phyloP scores from a whole-genome alignment of 1,284 basidiomycete genomes.

The Spongispora temasekensis region DNA sequence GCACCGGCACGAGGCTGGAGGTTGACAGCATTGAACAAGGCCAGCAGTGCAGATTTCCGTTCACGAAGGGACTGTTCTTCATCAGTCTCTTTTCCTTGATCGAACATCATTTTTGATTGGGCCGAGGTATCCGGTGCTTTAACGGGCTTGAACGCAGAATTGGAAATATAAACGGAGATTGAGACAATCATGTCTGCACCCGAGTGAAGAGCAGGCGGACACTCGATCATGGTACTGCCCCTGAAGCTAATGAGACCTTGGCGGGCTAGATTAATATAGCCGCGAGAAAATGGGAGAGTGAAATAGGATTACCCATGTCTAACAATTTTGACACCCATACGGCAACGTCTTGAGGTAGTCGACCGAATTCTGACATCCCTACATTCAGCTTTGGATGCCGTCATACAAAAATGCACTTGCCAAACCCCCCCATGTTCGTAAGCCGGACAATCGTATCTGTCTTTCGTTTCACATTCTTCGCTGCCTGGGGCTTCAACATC shows the following conservation, averaged over 20 bases:
- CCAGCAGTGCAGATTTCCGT: constrained; percentile 67
- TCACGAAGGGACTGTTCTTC: constrained; percentile 76
- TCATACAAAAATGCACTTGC: constrained; percentile 37
- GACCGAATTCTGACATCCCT: constrained; percentile 58
- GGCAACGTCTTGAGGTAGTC: constrained; percentile 66
- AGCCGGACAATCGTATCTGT: constrained; percentile 68
- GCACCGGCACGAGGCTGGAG: constrained; percentile 55
- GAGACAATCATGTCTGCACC: constrained; percentile 74
- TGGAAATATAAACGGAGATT: constrained; percentile 64
- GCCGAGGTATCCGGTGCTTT: constrained; percentile 38
- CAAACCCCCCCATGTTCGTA: constrained; percentile 63
- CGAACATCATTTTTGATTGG: constrained; percentile 46
- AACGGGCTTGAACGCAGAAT: constrained; percentile 61
- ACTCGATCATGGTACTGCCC: constrained; percentile 69
- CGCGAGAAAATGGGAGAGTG: not conserved
- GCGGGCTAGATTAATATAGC: constrained; percentile 1
- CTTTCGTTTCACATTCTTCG: constrained; percentile 51
- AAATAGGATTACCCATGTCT: constrained; percentile 55
- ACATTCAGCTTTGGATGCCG: not conserved
- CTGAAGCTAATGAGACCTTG: constrained; percentile 63
- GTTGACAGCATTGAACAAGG: constrained; percentile 64
- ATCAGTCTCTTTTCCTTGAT: constrained; percentile 73
- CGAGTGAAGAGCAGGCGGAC: constrained; percentile 61
- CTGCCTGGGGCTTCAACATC: constrained; percentile 62
- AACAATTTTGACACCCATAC: constrained; percentile 72